Conservation (phyloP, 1,284 basidiomycete genomes). For the Mixia osmundae region DNA sequence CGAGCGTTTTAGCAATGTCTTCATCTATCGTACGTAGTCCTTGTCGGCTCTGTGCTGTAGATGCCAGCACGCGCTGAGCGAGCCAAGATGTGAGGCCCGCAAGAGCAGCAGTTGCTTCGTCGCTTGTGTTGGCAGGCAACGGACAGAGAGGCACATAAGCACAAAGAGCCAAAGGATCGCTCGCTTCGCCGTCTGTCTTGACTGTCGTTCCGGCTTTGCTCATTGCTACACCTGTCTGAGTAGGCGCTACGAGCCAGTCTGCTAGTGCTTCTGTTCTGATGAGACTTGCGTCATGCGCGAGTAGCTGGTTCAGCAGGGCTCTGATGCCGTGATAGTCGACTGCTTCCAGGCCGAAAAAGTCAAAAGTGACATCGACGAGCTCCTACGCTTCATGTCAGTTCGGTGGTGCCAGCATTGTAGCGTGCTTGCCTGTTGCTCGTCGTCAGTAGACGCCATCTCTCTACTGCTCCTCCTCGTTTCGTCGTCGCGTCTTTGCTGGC, state of each 20-base stretch:
- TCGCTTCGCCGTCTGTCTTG: constrained; percentile 70
- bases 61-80: too few species aligned
- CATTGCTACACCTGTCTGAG: constrained; percentile 50
- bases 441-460: too few species aligned
- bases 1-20: constrained; percentile 24
- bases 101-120: too few species aligned
- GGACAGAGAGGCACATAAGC: too few species aligned
- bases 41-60: neutral
- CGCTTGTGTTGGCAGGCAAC: too few species aligned
- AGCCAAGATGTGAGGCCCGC: too few species aligned
- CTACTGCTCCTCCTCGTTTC: too few species aligned
- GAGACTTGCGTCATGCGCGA: constrained; percentile 50
- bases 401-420: too few species aligned
- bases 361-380: constrained; percentile 63
- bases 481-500: too few species aligned
- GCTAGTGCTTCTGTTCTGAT: too few species aligned
- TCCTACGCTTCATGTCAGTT: constrained; percentile 8
- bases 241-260: constrained; percentile 44
- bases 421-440: too few species aligned
- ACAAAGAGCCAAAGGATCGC: constrained; percentile 50
- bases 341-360: constrained; percentile 64
- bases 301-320: constrained; percentile 50
- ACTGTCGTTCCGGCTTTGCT: constrained; percentile 64
- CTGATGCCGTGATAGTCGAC: constrained; percentile 71
- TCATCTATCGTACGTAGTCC: neutral